These are phyloP conservation scores for Stereum hirsutum DNA, from an alignment of 1,284 basidiomycete genomes.

Conservation along the genomic window DNA sequence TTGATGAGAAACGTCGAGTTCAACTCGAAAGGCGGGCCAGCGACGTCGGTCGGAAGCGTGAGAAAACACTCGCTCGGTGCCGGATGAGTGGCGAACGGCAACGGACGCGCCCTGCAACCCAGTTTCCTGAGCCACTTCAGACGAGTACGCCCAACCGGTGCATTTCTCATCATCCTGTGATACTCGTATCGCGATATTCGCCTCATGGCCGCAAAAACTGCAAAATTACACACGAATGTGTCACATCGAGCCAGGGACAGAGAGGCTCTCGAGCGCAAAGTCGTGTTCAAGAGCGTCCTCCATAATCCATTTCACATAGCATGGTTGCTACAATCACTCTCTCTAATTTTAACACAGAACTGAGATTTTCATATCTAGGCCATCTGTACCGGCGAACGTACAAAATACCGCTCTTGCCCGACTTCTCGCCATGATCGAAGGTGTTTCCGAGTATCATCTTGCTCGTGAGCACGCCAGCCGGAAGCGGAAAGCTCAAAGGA, in stretches of 20 bases:
- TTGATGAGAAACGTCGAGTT: too few relatives aligned
- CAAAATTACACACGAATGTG: constrained; percentile 37
- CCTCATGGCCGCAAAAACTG: constrained; percentile 12
- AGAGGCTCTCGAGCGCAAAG: constrained; percentile 34
- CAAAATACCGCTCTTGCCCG: constrained; percentile 51
- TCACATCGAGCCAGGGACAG: constrained; percentile 53
- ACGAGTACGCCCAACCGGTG: too few relatives aligned
- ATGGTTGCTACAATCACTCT: constrained; percentile 38
- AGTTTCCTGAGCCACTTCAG: too few relatives aligned
- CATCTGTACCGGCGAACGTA: constrained; percentile 47
- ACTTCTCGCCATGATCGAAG: constrained; percentile 37
- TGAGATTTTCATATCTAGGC: constrained; percentile 35
- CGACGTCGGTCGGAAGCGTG: too few relatives aligned
- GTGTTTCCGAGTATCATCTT: constrained; percentile 35
- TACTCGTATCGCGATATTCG: too few relatives aligned
- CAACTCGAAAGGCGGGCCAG: too few relatives aligned
- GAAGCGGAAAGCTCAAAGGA: constrained; percentile 22
- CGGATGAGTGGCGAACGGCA: too few relatives aligned
- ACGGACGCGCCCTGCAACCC: too few relatives aligned
- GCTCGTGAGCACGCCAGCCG: constrained; percentile 21
- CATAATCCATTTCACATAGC: constrained; percentile 63
- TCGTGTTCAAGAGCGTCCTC: constrained; percentile 58
- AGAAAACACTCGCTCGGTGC: too few relatives aligned
- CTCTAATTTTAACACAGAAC: neutral
- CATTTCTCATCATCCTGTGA: too few relatives aligned